Base-by-base conservation (phyloP, 768 basidiomycete species). In the Mrakia frigida region DNA sequence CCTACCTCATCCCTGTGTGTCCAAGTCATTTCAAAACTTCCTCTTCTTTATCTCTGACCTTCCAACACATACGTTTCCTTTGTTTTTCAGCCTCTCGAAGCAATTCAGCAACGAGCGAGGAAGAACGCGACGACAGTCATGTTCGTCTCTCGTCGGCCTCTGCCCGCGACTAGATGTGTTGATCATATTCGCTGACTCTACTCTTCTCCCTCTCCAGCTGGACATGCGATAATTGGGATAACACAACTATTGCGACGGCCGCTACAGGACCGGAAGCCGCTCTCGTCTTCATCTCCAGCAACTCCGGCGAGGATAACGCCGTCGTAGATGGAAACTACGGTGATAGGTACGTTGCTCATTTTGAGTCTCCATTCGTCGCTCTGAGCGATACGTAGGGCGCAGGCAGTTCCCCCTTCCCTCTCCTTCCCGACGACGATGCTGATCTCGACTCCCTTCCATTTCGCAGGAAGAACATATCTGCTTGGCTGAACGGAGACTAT, bases 271-370 rank as follows among this genome's bases (percentile, higher is more conserved):
- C 74, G 35, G 79, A 78, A 23, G 80, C 75, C 25, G 81, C 81
- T 6, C 63, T 82, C 43, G 81, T 82, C 33, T 93, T 94, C 82
- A 86, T 93, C 79, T 89, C 89, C 78, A 86, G 91, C 3, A 90
- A 94, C 82, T 92, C 91, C 6, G 93, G 93, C 33, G 94, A 95
- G 84, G 88, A 85, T 21, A 91, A 91, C 81, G 89, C 92, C 79
- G 89, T 88, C n/a, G 90, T 92, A 21, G 91, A 91, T 79, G 91
- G 89, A 7, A 93, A 92, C 80, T 86, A 86, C 76, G 91, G 91
- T 50, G 92, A 93, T 53, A 23, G 53, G 53, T 53, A 23, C 6
- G 53, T n/a, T 23, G 5, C 6, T 18, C 50, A 23, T 23, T 14
- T 52, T 46, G 43, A 7, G 7, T 18, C 43, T 46, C 43, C 43